A percentile compares a stretch with the other conserved stretches of the same genome.
These are phyloP conservation scores for Verticillium nubilum DNA, from an alignment of 2,329 filamentous ascomycete genomes.

Conservation along the genomic window DNA sequence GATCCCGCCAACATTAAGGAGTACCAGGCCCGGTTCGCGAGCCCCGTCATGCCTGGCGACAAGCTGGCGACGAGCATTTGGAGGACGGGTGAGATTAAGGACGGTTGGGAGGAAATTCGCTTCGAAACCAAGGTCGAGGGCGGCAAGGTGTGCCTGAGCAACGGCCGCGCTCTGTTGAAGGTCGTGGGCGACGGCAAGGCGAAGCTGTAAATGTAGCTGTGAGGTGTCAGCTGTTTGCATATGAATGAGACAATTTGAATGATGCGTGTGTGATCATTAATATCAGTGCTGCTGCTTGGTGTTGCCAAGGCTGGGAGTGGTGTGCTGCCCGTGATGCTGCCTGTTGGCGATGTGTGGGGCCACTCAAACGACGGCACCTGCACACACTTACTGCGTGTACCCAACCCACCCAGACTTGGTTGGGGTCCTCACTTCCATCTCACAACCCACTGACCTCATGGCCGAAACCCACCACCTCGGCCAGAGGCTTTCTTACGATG, in stretches of 20 bases:
- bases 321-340: background rate
- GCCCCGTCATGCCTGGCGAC: conserved; percentile 77
- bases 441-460: conserved; percentile 24
- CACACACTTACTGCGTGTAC: background rate
- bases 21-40: conserved; percentile 84
- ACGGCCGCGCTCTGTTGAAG: conserved; percentile 77
- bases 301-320: background rate
- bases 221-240: background rate
- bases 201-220: conserved; percentile 47
- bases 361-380: background rate
- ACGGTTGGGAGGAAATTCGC: conserved; percentile 72
- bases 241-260: conserved; percentile 1
- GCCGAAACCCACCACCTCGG: conserved; percentile 44
- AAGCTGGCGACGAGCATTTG: conserved; percentile 78
- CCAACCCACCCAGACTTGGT: background rate
- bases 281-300: too few relatives aligned
- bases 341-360: background rate
- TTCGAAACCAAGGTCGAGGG: conserved; percentile 74
- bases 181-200: conserved; percentile 49
- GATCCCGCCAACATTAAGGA: conserved; percentile 79
- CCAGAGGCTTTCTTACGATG: conserved; percentile 70
- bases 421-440: background rate
- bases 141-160: conserved; percentile 81
- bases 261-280: too few relatives aligned
- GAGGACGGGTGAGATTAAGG: conserved; percentile 60